Conservation (phyloP, 169 alveolate species). For the Eimeria praecox region DNA sequence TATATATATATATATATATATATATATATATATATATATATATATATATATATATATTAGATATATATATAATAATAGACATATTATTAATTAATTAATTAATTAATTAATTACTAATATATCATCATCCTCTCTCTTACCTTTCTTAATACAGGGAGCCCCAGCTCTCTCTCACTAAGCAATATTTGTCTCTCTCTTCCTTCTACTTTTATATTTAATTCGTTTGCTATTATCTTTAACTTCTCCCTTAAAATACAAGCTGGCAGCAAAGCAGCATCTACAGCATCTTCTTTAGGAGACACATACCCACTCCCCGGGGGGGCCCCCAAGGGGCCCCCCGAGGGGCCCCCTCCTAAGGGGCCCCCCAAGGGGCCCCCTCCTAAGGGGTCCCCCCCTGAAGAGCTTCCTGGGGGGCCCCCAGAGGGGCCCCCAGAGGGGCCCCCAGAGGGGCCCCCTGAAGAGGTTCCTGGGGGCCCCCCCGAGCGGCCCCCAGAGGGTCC, state of each 20-base stretch:
- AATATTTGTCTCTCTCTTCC: not conserved
- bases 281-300: not conserved
- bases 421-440: not conserved
- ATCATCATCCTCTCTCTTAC: too few relatives aligned
- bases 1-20: too few relatives aligned
- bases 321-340: constrained; percentile 26
- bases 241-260: not conserved
- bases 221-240: not conserved
- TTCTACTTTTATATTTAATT: not conserved
- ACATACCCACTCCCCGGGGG: constrained; percentile 33
- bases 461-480: too few relatives aligned
- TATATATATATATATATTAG: too few relatives aligned
- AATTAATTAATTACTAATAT: too few relatives aligned
- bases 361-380: constrained; percentile 6
- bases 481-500: not conserved
- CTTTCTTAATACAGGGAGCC: not conserved
- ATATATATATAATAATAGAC: too few relatives aligned
- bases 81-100: too few relatives aligned
- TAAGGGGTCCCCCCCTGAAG: not conserved
- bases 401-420: not conserved
- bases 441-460: not conserved
- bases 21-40: too few relatives aligned
- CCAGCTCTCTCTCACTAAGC: not conserved
- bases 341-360: not conserved
- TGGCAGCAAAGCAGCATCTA: not conserved